These are phyloP conservation scores for Epichloe bromicola DNA, from an alignment of 2,329 filamentous ascomycete genomes.

Conservation along the genomic window DNA sequence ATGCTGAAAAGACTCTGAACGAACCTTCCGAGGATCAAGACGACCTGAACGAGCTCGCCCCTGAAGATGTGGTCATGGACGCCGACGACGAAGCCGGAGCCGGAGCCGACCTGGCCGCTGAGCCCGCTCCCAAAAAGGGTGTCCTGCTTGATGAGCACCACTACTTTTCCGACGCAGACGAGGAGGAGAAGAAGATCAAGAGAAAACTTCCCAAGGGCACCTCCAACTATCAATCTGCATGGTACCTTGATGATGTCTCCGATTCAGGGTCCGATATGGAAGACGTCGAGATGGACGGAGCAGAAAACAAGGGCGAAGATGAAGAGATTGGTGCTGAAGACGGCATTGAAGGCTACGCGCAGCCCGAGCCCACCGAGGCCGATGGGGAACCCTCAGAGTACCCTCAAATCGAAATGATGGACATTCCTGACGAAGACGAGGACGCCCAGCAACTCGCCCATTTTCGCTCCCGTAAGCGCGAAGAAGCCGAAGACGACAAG, in stretches of 20 bases:
- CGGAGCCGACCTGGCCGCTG: slow-evolving; percentile 20
- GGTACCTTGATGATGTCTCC: slow-evolving; percentile 74
- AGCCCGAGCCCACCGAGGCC: slow-evolving; percentile 58
- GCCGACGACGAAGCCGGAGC: slow-evolving; percentile 35
- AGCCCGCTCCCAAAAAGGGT: slow-evolving; percentile 54
- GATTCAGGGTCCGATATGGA: slow-evolving; percentile 79
- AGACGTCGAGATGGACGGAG: slow-evolving; percentile 38
- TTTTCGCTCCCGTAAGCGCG: slow-evolving; percentile 65
- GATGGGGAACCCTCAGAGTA: slow-evolving; percentile 75
- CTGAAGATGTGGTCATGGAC: slow-evolving; percentile 70
- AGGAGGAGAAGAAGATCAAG: slow-evolving; percentile 35
- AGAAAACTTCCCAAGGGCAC: slow-evolving; percentile 81
- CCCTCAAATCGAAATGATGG: slow-evolving; percentile 83
- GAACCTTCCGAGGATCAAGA: slow-evolving; percentile 68
- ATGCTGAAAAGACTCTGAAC: slow-evolving; percentile 48
- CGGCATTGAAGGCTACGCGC: slow-evolving; percentile 58
- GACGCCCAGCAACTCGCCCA: slow-evolving; percentile 64
- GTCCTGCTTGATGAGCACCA: slow-evolving; percentile 94
- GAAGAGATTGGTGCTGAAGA: slow-evolving; percentile 62
- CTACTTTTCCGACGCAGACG: slow-evolving; percentile 87
- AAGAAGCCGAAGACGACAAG: slow-evolving; percentile 76
- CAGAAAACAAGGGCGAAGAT: slow-evolving; percentile 45
- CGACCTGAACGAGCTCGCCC: slow-evolving; percentile 69
- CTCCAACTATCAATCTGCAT: slow-evolving; percentile 86
- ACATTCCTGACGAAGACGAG: slow-evolving; percentile 72